Evolutionary conservation across 768 basidiomycete species (phyloP).

Genomic region (Tricholoma furcatifolium): DNA sequence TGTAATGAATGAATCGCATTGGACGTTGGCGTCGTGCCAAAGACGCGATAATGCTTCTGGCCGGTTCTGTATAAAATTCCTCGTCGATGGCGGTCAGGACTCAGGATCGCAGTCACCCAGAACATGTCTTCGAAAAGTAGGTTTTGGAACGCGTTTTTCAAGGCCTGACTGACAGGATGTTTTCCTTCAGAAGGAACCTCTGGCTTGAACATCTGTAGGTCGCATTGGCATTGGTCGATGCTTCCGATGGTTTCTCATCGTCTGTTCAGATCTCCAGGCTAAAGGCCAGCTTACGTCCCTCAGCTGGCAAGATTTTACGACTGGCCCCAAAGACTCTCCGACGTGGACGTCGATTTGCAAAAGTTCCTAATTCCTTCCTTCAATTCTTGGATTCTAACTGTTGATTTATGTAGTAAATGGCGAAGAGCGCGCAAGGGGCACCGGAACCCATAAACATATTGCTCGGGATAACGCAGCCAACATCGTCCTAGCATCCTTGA

Average conservation of each 20-base stretch:
- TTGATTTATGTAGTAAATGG: slow-evolving; percentile 45
- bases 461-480: slow-evolving; percentile 48
- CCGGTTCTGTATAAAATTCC: slow-evolving; percentile 14
- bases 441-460: slow-evolving; percentile 50
- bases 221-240: not conserved
- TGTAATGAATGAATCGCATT: slow-evolving; percentile 19
- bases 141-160: not conserved
- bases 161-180: not conserved
- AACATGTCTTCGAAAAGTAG: slow-evolving; percentile 23
- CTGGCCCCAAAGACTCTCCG: slow-evolving; percentile 44
- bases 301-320: slow-evolving; percentile 51
- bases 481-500: slow-evolving; percentile 40
- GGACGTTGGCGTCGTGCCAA: slow-evolving; percentile 9
- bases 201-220: slow-evolving; percentile 38
- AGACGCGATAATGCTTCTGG: slow-evolving; percentile 1
- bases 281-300: slow-evolving; percentile 39
- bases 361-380: slow-evolving; percentile 34
- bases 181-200: slow-evolving; percentile 25
- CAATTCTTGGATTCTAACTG: slow-evolving; percentile 1
- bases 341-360: slow-evolving; percentile 61
- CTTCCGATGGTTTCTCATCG: slow-evolving; percentile 5
- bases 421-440: slow-evolving; percentile 44
- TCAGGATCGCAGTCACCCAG: not conserved
- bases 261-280: slow-evolving; percentile 51
- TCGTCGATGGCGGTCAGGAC: not conserved